A percentile compares a stretch with the other conserved stretches of the same genome.
These are phyloP conservation scores for Aspergillus persii DNA, from an alignment of 2,329 filamentous ascomycete species.

Conservation along the genomic window DNA sequence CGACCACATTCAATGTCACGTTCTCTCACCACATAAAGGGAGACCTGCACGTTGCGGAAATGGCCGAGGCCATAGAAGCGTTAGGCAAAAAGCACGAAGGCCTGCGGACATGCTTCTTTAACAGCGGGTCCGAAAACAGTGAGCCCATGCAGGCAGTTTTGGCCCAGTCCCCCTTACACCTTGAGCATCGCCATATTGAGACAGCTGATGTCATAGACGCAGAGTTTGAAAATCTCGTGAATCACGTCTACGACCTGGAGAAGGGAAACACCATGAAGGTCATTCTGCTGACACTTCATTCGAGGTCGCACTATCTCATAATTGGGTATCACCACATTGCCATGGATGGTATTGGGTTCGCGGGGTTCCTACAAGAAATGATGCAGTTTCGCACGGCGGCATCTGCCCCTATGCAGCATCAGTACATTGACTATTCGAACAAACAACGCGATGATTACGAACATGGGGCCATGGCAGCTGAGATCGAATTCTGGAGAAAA, in stretches of 20 bases:
- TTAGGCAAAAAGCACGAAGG: slow-evolving; percentile 29
- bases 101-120: slow-evolving; percentile 23
- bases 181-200: neutral
- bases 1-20: slow-evolving; percentile 23
- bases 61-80: neutral
- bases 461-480: slow-evolving; percentile 21
- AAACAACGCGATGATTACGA: slow-evolving; percentile 27
- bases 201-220: neutral
- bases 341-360: slow-evolving; percentile 48
- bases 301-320: slow-evolving; percentile 38
- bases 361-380: slow-evolving; percentile 12
- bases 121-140: slow-evolving; percentile 17
- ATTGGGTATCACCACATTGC: slow-evolving; percentile 49
- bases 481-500: slow-evolving; percentile 38
- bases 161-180: neutral
- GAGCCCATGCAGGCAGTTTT: slow-evolving; percentile 6
- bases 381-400: slow-evolving; percentile 10
- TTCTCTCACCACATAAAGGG: slow-evolving; percentile 15
- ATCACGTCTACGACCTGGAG: slow-evolving; percentile 38
- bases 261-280: slow-evolving; percentile 22
- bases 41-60: slow-evolving; percentile 9
- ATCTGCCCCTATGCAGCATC: slow-evolving; percentile 9
- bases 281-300: slow-evolving; percentile 33
- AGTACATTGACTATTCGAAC: slow-evolving; percentile 34
- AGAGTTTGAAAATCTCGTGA: neutral